Conservation (phyloP, 73 alveolate species). For the Tetrahymena borealis region DNA sequence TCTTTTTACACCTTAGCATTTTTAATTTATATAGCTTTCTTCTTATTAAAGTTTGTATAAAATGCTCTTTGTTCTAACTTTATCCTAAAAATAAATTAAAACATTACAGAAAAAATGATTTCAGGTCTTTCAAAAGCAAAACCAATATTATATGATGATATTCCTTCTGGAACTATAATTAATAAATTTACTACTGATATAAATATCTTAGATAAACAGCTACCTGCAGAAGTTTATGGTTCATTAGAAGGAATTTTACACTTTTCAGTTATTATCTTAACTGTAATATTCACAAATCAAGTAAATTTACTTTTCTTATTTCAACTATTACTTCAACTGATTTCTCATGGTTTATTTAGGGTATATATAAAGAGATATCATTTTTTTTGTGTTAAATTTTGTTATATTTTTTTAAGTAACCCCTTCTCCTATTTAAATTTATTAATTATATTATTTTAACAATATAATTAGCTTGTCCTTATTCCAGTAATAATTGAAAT, state of each 20-base stretch:
- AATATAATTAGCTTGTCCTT: neutral
- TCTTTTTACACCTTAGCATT: neutral
- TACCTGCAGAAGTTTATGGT: neutral
- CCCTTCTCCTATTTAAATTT: no score
- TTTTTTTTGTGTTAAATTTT: no score
- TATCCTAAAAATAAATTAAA: neutral
- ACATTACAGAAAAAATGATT: constrained; percentile 26
- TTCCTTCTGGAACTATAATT: constrained; percentile 47
- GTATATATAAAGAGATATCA: no score
- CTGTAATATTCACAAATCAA: neutral
- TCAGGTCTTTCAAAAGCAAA: constrained; percentile 17
- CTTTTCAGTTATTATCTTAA: neutral
- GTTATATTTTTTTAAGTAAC: no score
- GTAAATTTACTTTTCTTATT: neutral
- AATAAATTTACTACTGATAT: constrained; percentile 46
- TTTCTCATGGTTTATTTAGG: no score
- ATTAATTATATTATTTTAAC: no score
- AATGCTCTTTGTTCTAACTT: neutral
- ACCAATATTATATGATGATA: constrained; percentile 27
- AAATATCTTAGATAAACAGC: neutral
- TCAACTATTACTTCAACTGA: no score
- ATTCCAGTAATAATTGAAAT: neutral
- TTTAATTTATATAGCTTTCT: neutral
- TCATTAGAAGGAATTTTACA: neutral
- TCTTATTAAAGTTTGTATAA: neutral